A percentile compares a stretch with the other conserved stretches of the same genome.
These are phyloP conservation scores for Whalleya microplaca DNA, from an alignment of 2,329 filamentous ascomycete species.

Conservation along the genomic window DNA sequence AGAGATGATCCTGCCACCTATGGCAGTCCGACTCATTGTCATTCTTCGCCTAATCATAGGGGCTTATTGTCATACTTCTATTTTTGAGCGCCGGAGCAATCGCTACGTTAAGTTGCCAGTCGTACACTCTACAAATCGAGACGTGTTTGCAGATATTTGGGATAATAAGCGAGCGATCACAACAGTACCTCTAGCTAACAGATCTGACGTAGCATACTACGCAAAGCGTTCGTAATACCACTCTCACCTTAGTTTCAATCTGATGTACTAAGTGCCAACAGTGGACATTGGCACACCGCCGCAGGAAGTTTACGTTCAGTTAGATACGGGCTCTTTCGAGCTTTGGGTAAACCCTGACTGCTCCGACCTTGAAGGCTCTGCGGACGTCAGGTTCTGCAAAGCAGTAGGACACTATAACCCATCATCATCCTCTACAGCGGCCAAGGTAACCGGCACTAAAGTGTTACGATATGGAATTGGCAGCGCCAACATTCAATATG, in stretches of 20 bases:
- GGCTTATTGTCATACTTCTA: conserved; percentile 21
- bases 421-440: conserved; percentile 44
- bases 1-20: conserved; percentile 13
- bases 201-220: conserved; percentile 59
- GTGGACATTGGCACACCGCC: conserved; percentile 58
- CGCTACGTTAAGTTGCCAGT: conserved; percentile 46
- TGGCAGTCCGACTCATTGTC: conserved; percentile 20
- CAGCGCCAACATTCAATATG: conserved; percentile 54
- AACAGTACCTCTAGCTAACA: conserved; percentile 51
- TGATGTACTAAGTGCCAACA: conserved; percentile 29
- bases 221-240: conserved; percentile 44
- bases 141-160: conserved; percentile 45
- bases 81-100: conserved; percentile 39
- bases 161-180: conserved; percentile 42
- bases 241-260: neutral
- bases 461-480: conserved; percentile 56
- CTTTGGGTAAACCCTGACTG: conserved; percentile 66
- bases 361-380: conserved; percentile 44
- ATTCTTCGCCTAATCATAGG: conserved; percentile 29
- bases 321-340: conserved; percentile 65
- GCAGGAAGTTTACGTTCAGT: conserved; percentile 56
- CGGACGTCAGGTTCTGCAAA: conserved; percentile 50
- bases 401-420: conserved; percentile 50
- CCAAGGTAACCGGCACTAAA: conserved; percentile 40
- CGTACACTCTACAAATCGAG: conserved; percentile 47